Percentiles rank a stretch among this genome's conserved stretches.
These are phyloP conservation scores for Chaetomium globosum DNA, from an alignment of 2,329 filamentous ascomycete species.

Conservation along the genomic window DNA sequence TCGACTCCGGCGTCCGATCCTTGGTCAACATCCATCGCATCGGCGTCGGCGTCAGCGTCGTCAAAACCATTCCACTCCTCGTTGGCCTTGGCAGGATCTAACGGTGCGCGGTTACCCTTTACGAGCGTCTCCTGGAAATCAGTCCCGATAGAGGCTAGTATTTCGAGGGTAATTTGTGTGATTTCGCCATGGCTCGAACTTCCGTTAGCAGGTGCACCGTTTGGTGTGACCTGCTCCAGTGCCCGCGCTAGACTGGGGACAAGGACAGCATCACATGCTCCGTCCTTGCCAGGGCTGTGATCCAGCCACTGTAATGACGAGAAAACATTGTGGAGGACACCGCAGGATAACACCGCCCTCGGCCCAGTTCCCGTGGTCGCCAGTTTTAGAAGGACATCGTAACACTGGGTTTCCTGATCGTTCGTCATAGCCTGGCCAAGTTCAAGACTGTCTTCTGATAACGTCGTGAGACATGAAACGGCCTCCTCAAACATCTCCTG, in stretches of 20 bases:
- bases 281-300: slow-evolving; percentile 51
- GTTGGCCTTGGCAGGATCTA: slow-evolving; percentile 33
- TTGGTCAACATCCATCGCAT: slow-evolving; percentile 43
- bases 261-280: slow-evolving; percentile 54
- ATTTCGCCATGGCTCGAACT: slow-evolving; percentile 51
- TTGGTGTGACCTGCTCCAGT: slow-evolving; percentile 44
- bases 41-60: slow-evolving; percentile 41
- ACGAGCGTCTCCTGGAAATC: slow-evolving; percentile 56
- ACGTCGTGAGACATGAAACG: slow-evolving; percentile 58
- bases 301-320: slow-evolving; percentile 57
- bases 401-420: slow-evolving; percentile 51
- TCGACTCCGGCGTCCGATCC: slow-evolving; percentile 39
- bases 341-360: slow-evolving; percentile 60
- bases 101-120: slow-evolving; percentile 46
- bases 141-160: slow-evolving; percentile 66
- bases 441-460: slow-evolving; percentile 62
- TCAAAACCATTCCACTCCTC: slow-evolving; percentile 47
- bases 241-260: slow-evolving; percentile 50
- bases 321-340: slow-evolving; percentile 65
- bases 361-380: slow-evolving; percentile 48
- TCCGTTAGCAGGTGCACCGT: slow-evolving; percentile 40
- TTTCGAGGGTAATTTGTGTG: slow-evolving; percentile 60
- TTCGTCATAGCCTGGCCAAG: slow-evolving; percentile 58
- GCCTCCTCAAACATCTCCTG: slow-evolving; percentile 51
- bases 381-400: slow-evolving; percentile 54